These are phyloP conservation scores for Phyllachora maydis DNA, from an alignment of 2,329 filamentous ascomycete genomes.

Conservation along the genomic window DNA sequence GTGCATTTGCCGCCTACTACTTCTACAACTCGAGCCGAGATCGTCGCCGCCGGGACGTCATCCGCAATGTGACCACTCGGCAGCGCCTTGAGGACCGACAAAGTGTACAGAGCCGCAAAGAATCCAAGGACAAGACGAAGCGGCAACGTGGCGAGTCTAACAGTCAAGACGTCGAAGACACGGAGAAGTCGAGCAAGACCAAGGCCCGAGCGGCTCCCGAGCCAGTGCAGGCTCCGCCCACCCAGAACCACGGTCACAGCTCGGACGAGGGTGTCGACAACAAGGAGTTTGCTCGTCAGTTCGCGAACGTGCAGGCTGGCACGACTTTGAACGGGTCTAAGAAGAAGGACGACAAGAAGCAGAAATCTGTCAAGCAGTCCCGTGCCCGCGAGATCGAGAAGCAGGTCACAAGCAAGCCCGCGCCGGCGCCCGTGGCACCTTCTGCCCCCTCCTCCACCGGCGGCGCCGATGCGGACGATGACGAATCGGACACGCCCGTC, in stretches of 20 bases:
- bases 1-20: slow-evolving; percentile 7
- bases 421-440: too few relatives aligned
- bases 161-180: slow-evolving; percentile 14
- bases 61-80: slow-evolving; percentile 6
- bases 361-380: slow-evolving; percentile 28
- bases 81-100: slow-evolving; percentile 11
- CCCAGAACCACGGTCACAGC: slow-evolving; percentile 16
- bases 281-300: slow-evolving; percentile 56
- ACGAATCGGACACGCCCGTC: slow-evolving; percentile 50
- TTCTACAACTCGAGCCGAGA: slow-evolving; percentile 6
- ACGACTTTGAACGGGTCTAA: slow-evolving; percentile 24
- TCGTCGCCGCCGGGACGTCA: slow-evolving; percentile 5
- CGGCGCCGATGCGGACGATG: slow-evolving; percentile 62
- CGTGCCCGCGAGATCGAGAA: slow-evolving; percentile 31
- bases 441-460: slow-evolving; percentile 48
- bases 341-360: slow-evolving; percentile 15
- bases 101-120: slow-evolving; percentile 13
- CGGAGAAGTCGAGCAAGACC: slow-evolving; percentile 11
- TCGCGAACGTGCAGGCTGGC: slow-evolving; percentile 51
- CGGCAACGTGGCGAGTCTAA: slow-evolving; percentile 11
- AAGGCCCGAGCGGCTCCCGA: slow-evolving; percentile 13
- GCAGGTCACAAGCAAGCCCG: slow-evolving; percentile 20
- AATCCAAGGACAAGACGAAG: slow-evolving; percentile 17
- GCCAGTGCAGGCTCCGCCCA: slow-evolving; percentile 10
- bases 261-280: slow-evolving; percentile 44